Percentiles rank a stretch among this genome's conserved stretches.
Evolutionary conservation across 805 yeast genomes (phyloP).

Genomic region (Priceomyces carsonii): DNA sequence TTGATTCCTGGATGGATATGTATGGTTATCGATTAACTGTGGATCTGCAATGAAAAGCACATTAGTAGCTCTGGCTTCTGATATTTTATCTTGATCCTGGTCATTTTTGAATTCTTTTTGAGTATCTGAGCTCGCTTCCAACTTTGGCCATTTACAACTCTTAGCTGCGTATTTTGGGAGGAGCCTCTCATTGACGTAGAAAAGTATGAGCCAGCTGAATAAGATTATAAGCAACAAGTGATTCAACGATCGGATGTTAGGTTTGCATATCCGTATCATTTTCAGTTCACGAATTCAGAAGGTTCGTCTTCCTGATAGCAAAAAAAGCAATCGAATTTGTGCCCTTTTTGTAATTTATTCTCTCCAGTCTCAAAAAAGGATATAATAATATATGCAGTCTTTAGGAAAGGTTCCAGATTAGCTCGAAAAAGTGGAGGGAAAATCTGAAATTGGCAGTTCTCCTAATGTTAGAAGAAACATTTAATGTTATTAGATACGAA

Average conservation of each 20-base stretch:
- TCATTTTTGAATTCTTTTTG: conserved; percentile 5
- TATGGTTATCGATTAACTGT: conserved; percentile 44
- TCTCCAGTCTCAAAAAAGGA: too few relatives aligned
- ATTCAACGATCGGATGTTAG: conserved; percentile 27
- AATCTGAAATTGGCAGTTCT: too few relatives aligned
- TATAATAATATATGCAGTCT: too few relatives aligned
- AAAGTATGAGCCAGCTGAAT: conserved; percentile 28
- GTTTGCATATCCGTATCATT: conserved; percentile 13
- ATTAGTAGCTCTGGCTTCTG: conserved; percentile 15
- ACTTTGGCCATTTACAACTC: conserved; percentile 34
- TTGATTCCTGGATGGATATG: conserved; percentile 41
- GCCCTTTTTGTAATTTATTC: too few relatives aligned
- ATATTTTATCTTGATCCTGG: conserved; percentile 8
- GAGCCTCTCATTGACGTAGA: conserved; percentile 33
- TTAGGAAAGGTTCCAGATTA: too few relatives aligned
- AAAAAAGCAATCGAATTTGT: too few relatives aligned
- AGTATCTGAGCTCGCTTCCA: neutral
- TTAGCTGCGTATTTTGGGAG: conserved; percentile 27
- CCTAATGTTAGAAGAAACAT: too few relatives aligned
- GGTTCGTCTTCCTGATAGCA: too few relatives aligned
- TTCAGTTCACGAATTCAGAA: too few relatives aligned
- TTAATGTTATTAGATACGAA: too few relatives aligned
- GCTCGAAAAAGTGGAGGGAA: too few relatives aligned
- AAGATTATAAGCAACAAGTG: conserved; percentile 25
- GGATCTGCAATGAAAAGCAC: conserved; percentile 45